phyloP scores from a whole-genome alignment of 208 protist genomes.

The Naegleria fowleri region DNA sequence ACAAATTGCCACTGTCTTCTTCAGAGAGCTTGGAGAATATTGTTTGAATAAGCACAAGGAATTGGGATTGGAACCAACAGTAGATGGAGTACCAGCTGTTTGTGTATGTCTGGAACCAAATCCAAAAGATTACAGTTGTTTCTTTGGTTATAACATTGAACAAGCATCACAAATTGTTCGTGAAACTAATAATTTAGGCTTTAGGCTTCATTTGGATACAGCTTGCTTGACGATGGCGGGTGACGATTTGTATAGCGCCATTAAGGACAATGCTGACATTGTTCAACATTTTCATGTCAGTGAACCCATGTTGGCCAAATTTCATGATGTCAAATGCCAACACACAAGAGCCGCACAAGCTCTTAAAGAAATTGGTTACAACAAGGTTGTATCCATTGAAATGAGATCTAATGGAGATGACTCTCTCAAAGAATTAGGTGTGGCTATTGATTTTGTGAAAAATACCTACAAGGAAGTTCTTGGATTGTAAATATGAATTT shows the following conservation, averaged over 20 bases:
- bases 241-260: neutral
- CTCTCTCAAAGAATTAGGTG: neutral
- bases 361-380: neutral
- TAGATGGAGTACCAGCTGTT: neutral
- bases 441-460: neutral
- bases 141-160: neutral
- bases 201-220: neutral
- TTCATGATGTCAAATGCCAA: neutral
- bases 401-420: neutral
- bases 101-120: neutral
- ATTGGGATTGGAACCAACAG: neutral
- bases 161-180: neutral
- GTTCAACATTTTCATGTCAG: conserved; percentile 1
- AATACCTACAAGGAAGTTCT: neutral
- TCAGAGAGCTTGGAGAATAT: neutral
- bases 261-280: neutral
- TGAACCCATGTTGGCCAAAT: neutral
- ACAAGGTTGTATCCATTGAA: neutral
- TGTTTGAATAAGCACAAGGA: neutral
- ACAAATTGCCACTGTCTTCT: neutral
- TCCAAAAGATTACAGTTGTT: neutral
- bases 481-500: neutral
- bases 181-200: neutral
- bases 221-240: neutral
- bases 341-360: neutral